Evolutionary conservation across 371 early-diverging fungal species (phyloP), one percentile per base, ranked within the genome.

Genomic region (Mucor sp.): DNA sequence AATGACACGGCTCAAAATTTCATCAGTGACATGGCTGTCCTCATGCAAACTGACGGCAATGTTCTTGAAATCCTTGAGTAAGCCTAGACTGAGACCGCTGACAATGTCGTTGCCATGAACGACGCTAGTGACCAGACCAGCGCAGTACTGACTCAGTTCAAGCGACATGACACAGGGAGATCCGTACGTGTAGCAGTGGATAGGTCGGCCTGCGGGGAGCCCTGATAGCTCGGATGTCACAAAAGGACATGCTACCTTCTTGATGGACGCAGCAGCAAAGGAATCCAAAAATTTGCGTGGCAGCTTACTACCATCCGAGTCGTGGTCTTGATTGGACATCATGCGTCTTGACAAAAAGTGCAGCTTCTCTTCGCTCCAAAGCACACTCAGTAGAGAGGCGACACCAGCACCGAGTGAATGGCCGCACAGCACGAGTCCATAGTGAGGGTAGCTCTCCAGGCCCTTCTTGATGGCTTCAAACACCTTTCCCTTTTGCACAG

Each of bases 321-420:
- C 59, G 5, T 70, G 68, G 19, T 62, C 66, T 6, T 33, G 25
- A 56, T 57, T 39, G 0, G 27, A 27, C 32, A 41, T 32, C 56
- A 62, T 33, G n/a, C 79, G 67, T 27, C 80, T 75, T 14, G 78
- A 66, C 48, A 74, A 39, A 55, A 70, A 79, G 5, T 74, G 76
- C 33, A 70, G 63, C 62, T 74, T 65, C 64, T 86, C 80, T 72
- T 81, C 71, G 63, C 86, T 75, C 95, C 93, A 94, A 12, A 94
- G 68, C 6, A 94, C 76, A 19, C 89, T 74, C 5, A 94, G 65
- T 37, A 94, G 64, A 2, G 89, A 77, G 0, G 91, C 91, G 4
- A 94, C 93, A 4, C 94, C 95, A 25, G 89, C 95, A 50, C 94
- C 95, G 5, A 94, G 70, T 2, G 90, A 90, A 67, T 94, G 95